Evolutionary conservation across 176 grass and related monocot species (phyloP).

Genomic region (Aegilops bicornis): DNA sequence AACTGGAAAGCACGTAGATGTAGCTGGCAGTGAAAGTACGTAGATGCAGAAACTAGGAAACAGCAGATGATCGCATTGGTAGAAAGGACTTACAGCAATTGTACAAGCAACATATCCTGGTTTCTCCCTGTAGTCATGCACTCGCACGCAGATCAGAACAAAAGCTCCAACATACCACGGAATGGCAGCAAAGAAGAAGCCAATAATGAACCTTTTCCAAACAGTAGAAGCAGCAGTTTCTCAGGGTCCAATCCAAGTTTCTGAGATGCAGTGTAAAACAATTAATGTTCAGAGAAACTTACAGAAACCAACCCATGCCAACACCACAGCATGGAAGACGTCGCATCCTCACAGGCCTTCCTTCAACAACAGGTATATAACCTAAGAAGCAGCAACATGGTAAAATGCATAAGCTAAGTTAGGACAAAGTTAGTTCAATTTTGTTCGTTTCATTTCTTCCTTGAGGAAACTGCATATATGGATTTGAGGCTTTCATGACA

Average conservation of each 20-base stretch:
- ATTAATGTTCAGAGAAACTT: conserved; percentile 41
- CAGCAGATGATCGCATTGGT: not conserved
- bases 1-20: conserved; percentile 2
- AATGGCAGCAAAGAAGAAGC: conserved; percentile 93
- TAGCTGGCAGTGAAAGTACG: not conserved
- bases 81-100: conserved; percentile 76
- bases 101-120: conserved; percentile 92
- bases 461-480: not conserved
- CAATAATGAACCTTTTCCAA: conserved; percentile 71
- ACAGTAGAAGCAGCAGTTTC: conserved; percentile 29
- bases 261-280: not conserved
- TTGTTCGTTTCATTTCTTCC: not conserved
- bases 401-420: not conserved
- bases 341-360: conserved; percentile 71
- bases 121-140: conserved; percentile 88
- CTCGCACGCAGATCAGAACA: conserved; percentile 69
- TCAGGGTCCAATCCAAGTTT: conserved; percentile 7
- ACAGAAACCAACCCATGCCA: conserved; percentile 92
- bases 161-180: conserved; percentile 98
- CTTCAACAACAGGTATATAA: conserved; percentile 84
- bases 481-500: not conserved
- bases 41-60: not conserved
- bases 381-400: conserved; percentile 35
- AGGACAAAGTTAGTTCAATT: not conserved
- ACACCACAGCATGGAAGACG: conserved; percentile 85